Evolutionary conservation across 2,329 filamentous ascomycete genomes (phyloP), one percentile per base, ranked within the genome.

Genomic region (Hortaea werneckii): DNA sequence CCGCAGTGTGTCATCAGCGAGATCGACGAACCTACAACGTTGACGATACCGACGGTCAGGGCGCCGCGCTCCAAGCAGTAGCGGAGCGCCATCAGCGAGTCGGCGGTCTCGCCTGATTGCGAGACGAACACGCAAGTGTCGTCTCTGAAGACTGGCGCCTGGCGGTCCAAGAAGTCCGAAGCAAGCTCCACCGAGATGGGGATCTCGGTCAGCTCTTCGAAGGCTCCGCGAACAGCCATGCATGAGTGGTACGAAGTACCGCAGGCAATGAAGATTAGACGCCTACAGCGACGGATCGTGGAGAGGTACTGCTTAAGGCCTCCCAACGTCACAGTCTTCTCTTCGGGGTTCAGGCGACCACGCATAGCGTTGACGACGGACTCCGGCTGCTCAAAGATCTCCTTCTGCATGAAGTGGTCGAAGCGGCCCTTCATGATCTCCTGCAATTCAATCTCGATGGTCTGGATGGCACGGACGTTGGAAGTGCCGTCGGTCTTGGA

Each of bases 361-460:
- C 92, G 87, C 92, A 98, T 98, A 57, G 92, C 95, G 79, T 98
- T 98, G 75, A 98, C 83, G 51, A 98, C 87, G 10, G 92, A 98
- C 73, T 98, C 92, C 64, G 92, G 92, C 76, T 98, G 92, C 78
- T 98, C 92, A 69, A 98, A 98, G 64, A 98, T 98, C 70, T 98
- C 92, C 81, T 98, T 98, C 70, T 98, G 92, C 92, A 98, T 98
- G 78, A 95, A 98, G 75, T 98, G 92, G 69, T 98, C 92, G 71
- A 96, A 98, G 67, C 92, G 94, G 70, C 92, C 92, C 83, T 98
- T 98, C 92, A 98, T 98, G 72, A 98, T 98, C 76, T 98, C 89
- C 76, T 98, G 92, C 54, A 98, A 83, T 77, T 98, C 88, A 42
- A 98, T 85, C 77, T 98, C 92, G 46, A 98, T 80, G 46, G 92